A percentile compares a stretch with the other conserved stretches of the same genome.
Evolutionary conservation across 768 basidiomycete genomes (phyloP).

Genomic region (Trametes coccinea): DNA sequence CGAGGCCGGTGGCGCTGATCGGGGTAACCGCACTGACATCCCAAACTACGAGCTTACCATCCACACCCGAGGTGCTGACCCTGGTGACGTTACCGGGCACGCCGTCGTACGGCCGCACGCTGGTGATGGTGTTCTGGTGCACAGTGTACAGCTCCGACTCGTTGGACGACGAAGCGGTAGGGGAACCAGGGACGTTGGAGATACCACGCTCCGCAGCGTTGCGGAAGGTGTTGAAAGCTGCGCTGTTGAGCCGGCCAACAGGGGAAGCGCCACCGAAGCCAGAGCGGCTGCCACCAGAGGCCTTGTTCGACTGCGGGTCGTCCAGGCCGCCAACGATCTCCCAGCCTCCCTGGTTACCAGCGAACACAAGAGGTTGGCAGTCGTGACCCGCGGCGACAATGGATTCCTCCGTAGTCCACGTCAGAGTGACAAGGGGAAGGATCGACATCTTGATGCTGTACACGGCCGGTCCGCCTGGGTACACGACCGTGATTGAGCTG

Average conservation of each 20-base stretch:
- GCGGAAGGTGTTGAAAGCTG: constrained; percentile 92
- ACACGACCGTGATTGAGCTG: constrained; percentile 90
- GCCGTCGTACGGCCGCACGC: constrained; percentile 72
- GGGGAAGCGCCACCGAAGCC: constrained; percentile 49
- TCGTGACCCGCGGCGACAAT: constrained; percentile 96
- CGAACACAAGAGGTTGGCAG: constrained; percentile 91
- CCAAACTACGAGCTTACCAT: constrained; percentile 94
- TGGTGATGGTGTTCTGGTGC: constrained; percentile 99
- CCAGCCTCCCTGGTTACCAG: constrained; percentile 79
- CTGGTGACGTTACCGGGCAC: constrained; percentile 58
- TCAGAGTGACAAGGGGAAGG: constrained; percentile 80
- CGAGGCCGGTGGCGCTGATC: constrained; percentile 33
- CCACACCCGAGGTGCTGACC: constrained; percentile 91
- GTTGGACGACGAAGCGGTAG: constrained; percentile 36
- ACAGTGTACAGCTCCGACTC: constrained; percentile 85
- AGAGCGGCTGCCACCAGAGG: constrained; percentile 46
- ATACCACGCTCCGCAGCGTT: constrained; percentile 84
- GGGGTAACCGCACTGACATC: constrained; percentile 59
- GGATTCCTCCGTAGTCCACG: constrained; percentile 81
- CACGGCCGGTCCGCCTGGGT: constrained; percentile 75
- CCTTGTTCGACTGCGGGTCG: constrained; percentile 56
- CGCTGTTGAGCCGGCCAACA: constrained; percentile 75
- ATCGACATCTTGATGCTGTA: constrained; percentile 75
- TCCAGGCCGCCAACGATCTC: constrained; percentile 79
- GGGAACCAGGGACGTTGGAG: constrained; percentile 33